Base-by-base conservation (phyloP, 345 rosid species). In the Adansonia digitata region DNA sequence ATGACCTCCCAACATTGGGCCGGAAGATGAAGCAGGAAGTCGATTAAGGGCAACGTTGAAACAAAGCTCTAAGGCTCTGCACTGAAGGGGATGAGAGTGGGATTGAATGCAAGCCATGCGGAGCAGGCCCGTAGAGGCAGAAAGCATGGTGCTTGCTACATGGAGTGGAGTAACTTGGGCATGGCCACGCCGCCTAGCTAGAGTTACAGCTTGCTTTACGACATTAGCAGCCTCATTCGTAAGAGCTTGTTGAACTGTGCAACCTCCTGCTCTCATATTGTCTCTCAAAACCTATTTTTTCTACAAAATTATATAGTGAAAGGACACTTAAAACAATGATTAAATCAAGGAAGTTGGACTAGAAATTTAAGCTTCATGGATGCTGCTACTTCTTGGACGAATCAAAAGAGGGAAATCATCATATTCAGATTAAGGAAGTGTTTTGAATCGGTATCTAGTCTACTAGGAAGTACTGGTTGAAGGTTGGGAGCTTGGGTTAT, bases 111-210 rank as follows among this genome's bases (percentile, higher is more conserved):
- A 95, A 73, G 98, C 98, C 31, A 90, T 82, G 78, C 94, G 80
- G 22, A 95, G 92, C 65, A 93, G 84, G 67, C 98, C 97, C 2
- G 90, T 78, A 18, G 94, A 77, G 59, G 91, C 67, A 9, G 96
- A 78, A 35, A 95, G 93, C 99, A 95, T 93, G 67, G 93, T 85
- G 86, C 85, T 91, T 61, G 98, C 99, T 24, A 95, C 93, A 70
- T 95, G 98, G 69, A 93, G 96, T 46, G 99, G 98, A n/a, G 97
- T 95, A 39, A 95, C 98, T 71, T 95, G 99, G 49, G 96, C 94
- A 76, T 95, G 99, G 63, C 99, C 98, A 5, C 99, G 85, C 66
- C 94, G 78, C 78, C 85, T 83, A 15, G 98, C 98, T 15, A 95
- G 87, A 27, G 75, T 86, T 59, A 91, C 80, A 3, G 99, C 93